Base-by-base conservation (phyloP, 768 basidiomycete species). In the Hemileccinum impolitum region DNA sequence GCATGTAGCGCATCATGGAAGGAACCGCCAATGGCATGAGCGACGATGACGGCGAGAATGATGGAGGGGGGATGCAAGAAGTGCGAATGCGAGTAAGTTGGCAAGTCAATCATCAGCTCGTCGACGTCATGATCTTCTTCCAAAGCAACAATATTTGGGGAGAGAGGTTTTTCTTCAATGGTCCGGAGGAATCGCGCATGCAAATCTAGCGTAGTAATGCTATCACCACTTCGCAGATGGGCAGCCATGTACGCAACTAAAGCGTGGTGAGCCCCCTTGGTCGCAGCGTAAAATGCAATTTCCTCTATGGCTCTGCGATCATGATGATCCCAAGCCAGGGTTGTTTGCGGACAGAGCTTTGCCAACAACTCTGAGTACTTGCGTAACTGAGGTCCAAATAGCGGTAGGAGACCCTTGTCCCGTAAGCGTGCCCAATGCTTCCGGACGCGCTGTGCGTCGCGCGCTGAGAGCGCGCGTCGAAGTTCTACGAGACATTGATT, bases 21-120 rank as follows among this genome's bases (percentile, higher is more conserved):
- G n/a, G 75, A 71, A 57, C 79, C 69, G 26, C 71, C 66, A 61
- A 81, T 75, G 4, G 84, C 82, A 61, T 81, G 69, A 14, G 89
- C 89, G 18, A 79, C 70, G n/a, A 80, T 67, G 6, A 73, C 81
- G 11, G 73, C 73, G 28, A 85, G 70, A 21, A 85, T 66, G 28
- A 83, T 51, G n/a, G 72, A 44, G 55, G 71, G 47, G 3, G 58
- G 62, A 10, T 52, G 53, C 12, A 38, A 28, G 19, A 43, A 36
- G 51, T 54, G 50, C 43, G 51, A 19, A 48, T 47, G 43, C 4
- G 54, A 48, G 32, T 55, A 51, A 19, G 55, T 39, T 17, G 65
- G 52, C 34, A 58, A 54, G 45, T 60, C 57, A 6, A 61, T 52
- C 19, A 51, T 56, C 32, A 70, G 46, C 17, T 59, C 67, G 38